Evolutionary conservation across 2,329 filamentous ascomycete genomes (phyloP).

Genomic region (Beauveria bassiana): DNA sequence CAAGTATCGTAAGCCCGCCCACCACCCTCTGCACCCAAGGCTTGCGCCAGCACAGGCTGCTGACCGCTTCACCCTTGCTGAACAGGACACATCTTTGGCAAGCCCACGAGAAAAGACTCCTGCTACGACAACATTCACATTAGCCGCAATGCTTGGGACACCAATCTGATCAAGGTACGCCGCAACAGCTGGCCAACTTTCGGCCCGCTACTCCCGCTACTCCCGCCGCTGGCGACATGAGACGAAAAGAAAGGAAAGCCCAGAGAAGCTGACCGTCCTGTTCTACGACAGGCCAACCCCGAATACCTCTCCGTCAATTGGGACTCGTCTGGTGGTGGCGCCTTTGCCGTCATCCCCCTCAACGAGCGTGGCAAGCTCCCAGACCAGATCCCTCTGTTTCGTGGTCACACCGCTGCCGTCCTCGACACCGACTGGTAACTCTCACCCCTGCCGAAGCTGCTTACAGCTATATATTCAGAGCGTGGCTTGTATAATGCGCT

Average conservation of each 20-base stretch:
- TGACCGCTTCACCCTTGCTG: conserved; percentile 13
- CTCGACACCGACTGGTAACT: conserved; percentile 90
- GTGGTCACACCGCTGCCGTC: conserved; percentile 90
- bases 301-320: conserved; percentile 97
- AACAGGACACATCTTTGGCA: conserved; percentile 94
- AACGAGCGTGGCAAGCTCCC: conserved; percentile 84
- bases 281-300: conserved; percentile 67
- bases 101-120: conserved; percentile 90
- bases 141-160: conserved; percentile 98
- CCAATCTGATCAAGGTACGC: conserved; percentile 86
- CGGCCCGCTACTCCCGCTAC: not conserved
- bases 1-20: conserved; percentile 53
- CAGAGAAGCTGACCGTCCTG: conserved; percentile 16
- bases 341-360: conserved; percentile 91
- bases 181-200: conserved; percentile 12
- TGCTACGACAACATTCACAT: conserved; percentile 98
- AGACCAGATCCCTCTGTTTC: conserved; percentile 88
- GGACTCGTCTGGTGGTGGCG: conserved; percentile 91
- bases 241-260: not conserved
- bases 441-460: conserved; percentile 12
- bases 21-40: conserved; percentile 13
- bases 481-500: not conserved
- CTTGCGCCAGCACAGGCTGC: conserved; percentile 12
- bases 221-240: not conserved
- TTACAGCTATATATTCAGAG: not conserved